Percentiles rank a stretch among this genome's conserved stretches.
Conservation (phyloP, 208 protist species). For the Angomonas ambiguus region DNA sequence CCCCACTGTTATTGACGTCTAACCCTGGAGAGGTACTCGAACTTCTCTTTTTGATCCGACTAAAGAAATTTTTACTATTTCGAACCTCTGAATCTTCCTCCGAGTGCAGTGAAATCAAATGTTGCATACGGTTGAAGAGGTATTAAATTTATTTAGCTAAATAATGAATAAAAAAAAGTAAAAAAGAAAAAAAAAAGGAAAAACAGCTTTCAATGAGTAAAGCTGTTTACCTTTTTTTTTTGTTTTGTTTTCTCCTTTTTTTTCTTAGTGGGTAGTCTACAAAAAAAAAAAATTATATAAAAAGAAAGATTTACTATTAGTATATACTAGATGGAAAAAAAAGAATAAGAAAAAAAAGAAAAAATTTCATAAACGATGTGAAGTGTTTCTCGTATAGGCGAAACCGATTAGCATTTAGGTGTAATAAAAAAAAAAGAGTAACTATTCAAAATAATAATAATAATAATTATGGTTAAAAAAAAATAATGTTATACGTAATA, state of each 20-base stretch:
- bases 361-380: conserved; percentile 2
- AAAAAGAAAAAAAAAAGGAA: neutral
- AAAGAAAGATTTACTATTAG: conserved; percentile 8
- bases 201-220: neutral
- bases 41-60: neutral
- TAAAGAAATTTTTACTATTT: conserved; percentile 2
- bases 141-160: conserved; percentile 8
- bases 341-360: conserved; percentile 13
- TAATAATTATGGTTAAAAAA: too few species aligned
- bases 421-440: neutral
- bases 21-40: neutral
- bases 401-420: neutral
- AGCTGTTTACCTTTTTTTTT: conserved; percentile 2
- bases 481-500: too few species aligned
- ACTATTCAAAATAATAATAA: neutral
- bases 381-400: too few species aligned
- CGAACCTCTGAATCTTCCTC: neutral
- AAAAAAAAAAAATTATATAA: conserved; percentile 16
- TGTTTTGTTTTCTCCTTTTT: conserved; percentile 4
- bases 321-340: conserved; percentile 8
- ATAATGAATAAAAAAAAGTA: conserved; percentile 9
- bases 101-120: neutral
- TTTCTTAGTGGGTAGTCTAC: neutral
- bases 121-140: neutral
- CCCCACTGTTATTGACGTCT: neutral